A percentile compares a stretch with the other conserved stretches of the same genome.
These are phyloP conservation scores for Podospora tetraspora DNA, from an alignment of 495 filamentous ascomycete genomes.

Conservation along the genomic window DNA sequence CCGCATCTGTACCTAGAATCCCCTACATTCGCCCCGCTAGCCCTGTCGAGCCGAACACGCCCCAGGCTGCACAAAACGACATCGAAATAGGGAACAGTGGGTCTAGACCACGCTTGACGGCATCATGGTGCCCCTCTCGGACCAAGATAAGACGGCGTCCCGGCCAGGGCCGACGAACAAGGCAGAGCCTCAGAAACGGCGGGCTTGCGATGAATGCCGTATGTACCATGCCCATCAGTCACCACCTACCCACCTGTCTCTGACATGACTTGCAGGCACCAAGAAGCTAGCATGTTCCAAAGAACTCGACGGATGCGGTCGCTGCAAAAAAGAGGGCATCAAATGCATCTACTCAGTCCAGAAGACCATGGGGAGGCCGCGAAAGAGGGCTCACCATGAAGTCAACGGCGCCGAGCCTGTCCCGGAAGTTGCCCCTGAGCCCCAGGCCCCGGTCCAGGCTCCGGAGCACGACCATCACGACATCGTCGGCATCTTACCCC, in stretches of 20 bases:
- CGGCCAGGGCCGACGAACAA: neutral
- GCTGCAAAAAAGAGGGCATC: conserved; percentile 51
- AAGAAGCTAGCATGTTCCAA: conserved; percentile 60
- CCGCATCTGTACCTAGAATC: neutral
- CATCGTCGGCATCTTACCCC: conserved; percentile 7
- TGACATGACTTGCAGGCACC: conserved; percentile 36
- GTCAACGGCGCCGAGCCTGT: conserved; percentile 1
- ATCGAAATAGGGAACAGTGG: neutral
- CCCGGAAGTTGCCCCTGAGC: neutral
- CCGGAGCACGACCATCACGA: neutral
- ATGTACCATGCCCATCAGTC: conserved; percentile 25
- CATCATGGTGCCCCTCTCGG: neutral
- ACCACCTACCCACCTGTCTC: neutral
- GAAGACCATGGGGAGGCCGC: conserved; percentile 58
- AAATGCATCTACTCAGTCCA: conserved; percentile 54
- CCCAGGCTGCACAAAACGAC: neutral
- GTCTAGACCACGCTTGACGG: neutral
- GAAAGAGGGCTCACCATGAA: conserved; percentile 48
- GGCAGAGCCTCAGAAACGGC: conserved; percentile 35
- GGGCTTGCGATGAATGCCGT: conserved; percentile 62
- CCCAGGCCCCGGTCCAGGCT: neutral
- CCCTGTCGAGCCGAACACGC: neutral
- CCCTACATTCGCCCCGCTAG: neutral
- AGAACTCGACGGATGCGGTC: conserved; percentile 49
- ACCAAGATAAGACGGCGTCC: neutral